A percentile compares a stretch with the other conserved stretches of the same genome.
Conservation (phyloP, 805 yeast genomes). For the Metschnikowia sp. region DNA sequence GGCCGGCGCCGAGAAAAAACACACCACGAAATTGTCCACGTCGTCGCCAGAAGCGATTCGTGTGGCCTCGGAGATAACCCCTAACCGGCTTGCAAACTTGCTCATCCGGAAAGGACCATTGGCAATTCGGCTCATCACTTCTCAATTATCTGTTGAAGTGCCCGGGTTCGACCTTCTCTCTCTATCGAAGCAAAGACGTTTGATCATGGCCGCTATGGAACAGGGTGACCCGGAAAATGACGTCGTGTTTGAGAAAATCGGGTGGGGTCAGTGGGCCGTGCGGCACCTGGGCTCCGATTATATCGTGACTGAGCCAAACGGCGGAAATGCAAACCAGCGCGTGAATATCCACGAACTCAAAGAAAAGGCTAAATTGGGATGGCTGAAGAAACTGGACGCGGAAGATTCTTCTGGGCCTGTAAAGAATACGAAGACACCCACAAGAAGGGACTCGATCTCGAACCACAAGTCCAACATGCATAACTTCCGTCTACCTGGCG, state of each 20-base stretch:
- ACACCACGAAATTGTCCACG: slow-evolving; percentile 47
- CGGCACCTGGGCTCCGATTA: slow-evolving; percentile 46
- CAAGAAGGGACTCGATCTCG: slow-evolving; percentile 51
- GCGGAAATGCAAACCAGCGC: slow-evolving; percentile 23
- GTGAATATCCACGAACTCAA: slow-evolving; percentile 31
- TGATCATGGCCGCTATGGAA: slow-evolving; percentile 87
- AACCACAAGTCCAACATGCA: slow-evolving; percentile 44
- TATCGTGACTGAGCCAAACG: slow-evolving; percentile 38
- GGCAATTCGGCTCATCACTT: slow-evolving; percentile 86
- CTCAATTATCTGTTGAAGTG: slow-evolving; percentile 69
- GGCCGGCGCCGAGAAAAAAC: slow-evolving; percentile 8
- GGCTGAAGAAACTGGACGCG: slow-evolving; percentile 35
- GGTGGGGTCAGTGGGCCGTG: slow-evolving; percentile 98
- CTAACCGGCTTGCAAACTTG: slow-evolving; percentile 68
- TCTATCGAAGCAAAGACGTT: slow-evolving; percentile 81
- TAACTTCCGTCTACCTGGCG: slow-evolving; percentile 44
- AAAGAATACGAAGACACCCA: background rate
- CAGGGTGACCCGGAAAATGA: slow-evolving; percentile 57
- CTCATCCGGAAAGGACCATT: slow-evolving; percentile 76
- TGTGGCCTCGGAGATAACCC: slow-evolving; percentile 82
- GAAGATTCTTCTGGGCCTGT: slow-evolving; percentile 13
- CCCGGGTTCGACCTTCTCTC: slow-evolving; percentile 78
- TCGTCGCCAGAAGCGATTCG: slow-evolving; percentile 86
- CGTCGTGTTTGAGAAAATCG: slow-evolving; percentile 84
- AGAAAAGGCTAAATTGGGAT: slow-evolving; percentile 36